Base-by-base conservation (phyloP, 129 eudicot genomes). In the Mikania micrantha region DNA sequence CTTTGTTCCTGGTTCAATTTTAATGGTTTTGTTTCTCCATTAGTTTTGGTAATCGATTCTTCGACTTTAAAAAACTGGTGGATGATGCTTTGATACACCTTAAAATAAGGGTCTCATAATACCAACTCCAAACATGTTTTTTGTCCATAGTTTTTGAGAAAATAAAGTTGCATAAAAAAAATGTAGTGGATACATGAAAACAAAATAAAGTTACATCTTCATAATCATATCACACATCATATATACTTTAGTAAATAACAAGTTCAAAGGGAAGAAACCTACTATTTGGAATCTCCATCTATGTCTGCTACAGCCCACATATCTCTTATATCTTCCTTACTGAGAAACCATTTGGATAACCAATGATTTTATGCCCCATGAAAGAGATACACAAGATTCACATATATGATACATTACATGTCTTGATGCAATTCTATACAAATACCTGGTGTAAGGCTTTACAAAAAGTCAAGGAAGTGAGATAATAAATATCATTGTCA, bases 391-490 rank as follows among this genome's bases (percentile, higher is more conserved):
- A 57, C 5, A 45, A 48, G n/a, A 8, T 17, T 47, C 5, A 45
- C n/a, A 25, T 11, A 11, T 53, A 25, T 12, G 44, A 52, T 41
- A 20, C 22, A 60, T 50, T 4, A 21, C 15, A 24, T 40, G 38
- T 27, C 10, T 49, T 19, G 52, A 20, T 27, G n/a, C 11, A 15
- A 19, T 53, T 8, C 57, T 49, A 49, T 12, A 62, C 9, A 5
- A 41, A 42, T 78, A 90, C 88, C 80, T 84, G 87, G 56, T 81
- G 74, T 41, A 86, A 70, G 66, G 83, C 97, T 50, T 86, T 88
- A 70, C 88, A 84, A 49, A 90, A 90, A n/a, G 77, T 90, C 8
- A 82, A 64, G 74, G 77, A 85, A 29, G 82, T 89, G 57, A 89
- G 77, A 73, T 81, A 81, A 77, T 89, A 76, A 66, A 83, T 85